Base-by-base conservation (phyloP, 495 filamentous ascomycete genomes). In the Aspergillus heteromorphus region DNA sequence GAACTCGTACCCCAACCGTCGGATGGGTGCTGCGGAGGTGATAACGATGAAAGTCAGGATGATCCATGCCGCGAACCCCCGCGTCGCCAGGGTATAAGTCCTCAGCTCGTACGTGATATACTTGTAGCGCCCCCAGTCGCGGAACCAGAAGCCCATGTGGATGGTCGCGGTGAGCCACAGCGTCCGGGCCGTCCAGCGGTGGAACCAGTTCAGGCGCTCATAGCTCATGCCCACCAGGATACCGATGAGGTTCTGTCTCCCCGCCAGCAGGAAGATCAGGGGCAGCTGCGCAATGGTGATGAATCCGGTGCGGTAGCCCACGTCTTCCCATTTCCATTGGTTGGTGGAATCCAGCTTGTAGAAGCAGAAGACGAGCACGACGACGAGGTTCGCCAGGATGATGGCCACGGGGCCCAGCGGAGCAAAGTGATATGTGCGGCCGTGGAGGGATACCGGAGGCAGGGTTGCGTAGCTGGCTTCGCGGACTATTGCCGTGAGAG, bases 231-330 rank as follows among this genome's bases (percentile, higher is more conserved):
- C 90, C 6, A 78, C 76, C 14, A 92, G 66, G 21, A 78, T 71
- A 2, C 87, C 87, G 34, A 92, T 76, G 51, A 92, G 71, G 63
- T 86, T 93, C 62, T 82, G 79, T 74, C 89, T 88, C n/a, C 84
- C 85, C 8, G 89, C 82, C 18, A 95, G 81, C 21, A 93, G 76
- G 63, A 88, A 88, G 43, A 95, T 73, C 13, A 95, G 64, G 2
- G 90, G 90, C n/a, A 95, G 63, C 67, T 95, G 91, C n/a, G 81
- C 83, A 53, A 90, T 76, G 16, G 88, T 80, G 31, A 95, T 76
- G 75, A 84, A 92, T 6, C 84, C 90, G 40, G 83, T 83, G 38
- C 89, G 84, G 63, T 85, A 91, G 7, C 82, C 90, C 50, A 93
- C 80, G 47, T 82, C 73, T 65, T 95, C 88, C 77, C 80, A 88